Base-by-base conservation (phyloP, 1,284 basidiomycete genomes). In the Papiliotrema fonsecae region DNA sequence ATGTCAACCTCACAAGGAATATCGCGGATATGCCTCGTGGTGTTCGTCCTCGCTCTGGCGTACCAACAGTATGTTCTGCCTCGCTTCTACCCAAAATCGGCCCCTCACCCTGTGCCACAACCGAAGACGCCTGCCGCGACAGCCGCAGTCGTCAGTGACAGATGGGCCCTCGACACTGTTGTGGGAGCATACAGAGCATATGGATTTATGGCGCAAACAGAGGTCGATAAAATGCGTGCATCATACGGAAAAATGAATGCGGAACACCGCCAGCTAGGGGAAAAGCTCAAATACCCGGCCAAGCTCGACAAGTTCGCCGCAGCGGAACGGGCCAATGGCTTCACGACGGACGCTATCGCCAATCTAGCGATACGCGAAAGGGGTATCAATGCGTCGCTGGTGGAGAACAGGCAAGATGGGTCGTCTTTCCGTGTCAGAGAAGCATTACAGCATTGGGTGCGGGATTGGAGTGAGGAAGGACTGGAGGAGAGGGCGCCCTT, bases 391-490 rank as follows among this genome's bases (percentile, higher is more conserved):
- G 25, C 3, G 19, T 31, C 21, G 3, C 7, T 13, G 19, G 47
- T 42, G 18, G 31, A 22, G 21, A 16, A n/a, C 4, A 32, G 30
- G n/a, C 40, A 18, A 16, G 26, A 28, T 4, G 50, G 50, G 11
- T 31, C 45, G 13, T 14, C 47, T 18, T 51, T 51, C 28, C 31
- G 50, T 22, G 43, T 27, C 13, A 32, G 50, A 19, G 50, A 51
- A 26, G 45, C 50, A 10, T 28, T 51, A 18, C 39, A 46, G 38
- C 49, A 51, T 32, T 32, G 28, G n/a, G 37, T 38, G 14, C 18
- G 45, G 37, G 45, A 47, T 22, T 47, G 45, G 45, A 47, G 35
- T 25, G 45, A 38, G 28, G 45, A 47, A 16, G 45, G 45, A n/a
- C 19, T 6, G 27, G 43, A 6, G 6, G 43, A 45, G 43, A 18